Conservation (phyloP, 345 rosid species). For the Toxicodendron radicans region DNA sequence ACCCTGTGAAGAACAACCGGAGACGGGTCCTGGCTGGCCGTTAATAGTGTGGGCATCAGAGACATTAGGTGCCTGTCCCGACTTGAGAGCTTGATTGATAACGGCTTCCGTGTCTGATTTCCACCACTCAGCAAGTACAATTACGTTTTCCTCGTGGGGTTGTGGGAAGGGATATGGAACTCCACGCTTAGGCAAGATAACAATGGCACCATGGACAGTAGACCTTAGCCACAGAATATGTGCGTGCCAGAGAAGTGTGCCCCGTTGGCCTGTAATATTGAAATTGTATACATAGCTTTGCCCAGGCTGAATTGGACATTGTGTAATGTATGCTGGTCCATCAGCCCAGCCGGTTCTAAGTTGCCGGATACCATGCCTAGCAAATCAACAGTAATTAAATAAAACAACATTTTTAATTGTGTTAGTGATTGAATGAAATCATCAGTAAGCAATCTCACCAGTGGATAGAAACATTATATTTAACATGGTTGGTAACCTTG, state of each 20-base stretch:
- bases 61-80: constrained; percentile 87
- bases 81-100: constrained; percentile 74
- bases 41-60: constrained; percentile 92
- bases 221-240: constrained; percentile 93
- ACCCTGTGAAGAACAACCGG: constrained; percentile 71
- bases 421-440: background rate
- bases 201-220: constrained; percentile 81
- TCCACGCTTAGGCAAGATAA: constrained; percentile 75
- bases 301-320: constrained; percentile 85
- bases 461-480: constrained; percentile 79
- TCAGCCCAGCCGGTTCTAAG: constrained; percentile 92
- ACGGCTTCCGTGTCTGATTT: constrained; percentile 89
- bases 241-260: constrained; percentile 91
- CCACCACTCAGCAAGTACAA: constrained; percentile 91
- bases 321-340: constrained; percentile 92
- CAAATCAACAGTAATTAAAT: background rate
- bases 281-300: constrained; percentile 75
- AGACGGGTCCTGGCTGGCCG: constrained; percentile 62
- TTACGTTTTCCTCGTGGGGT: constrained; percentile 68
- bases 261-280: constrained; percentile 86
- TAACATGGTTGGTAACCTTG: constrained; percentile 76
- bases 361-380: constrained; percentile 85
- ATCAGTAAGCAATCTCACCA: constrained; percentile 43
- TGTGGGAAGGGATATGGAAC: constrained; percentile 91
- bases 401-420: background rate